Conservation (phyloP, 768 basidiomycete genomes). For the Xerocomellus dryophilus region DNA sequence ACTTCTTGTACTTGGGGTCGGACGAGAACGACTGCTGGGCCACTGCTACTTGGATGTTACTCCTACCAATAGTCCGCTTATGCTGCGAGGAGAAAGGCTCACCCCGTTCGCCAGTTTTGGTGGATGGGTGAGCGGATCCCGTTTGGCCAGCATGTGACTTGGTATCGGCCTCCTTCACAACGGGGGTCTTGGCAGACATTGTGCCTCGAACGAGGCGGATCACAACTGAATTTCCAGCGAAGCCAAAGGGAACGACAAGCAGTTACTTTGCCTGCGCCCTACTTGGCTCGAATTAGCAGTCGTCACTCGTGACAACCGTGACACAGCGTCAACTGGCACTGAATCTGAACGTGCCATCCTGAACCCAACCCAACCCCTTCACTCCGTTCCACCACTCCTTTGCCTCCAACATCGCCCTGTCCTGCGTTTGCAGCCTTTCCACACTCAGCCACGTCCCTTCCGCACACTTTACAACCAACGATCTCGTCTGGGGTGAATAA, state of each 20-base stretch:
- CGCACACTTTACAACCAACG: conserved; percentile 56
- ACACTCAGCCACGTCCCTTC: conserved; percentile 51
- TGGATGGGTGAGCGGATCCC: conserved; percentile 11
- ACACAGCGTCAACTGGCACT: neutral
- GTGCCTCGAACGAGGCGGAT: conserved; percentile 16
- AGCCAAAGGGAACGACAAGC: neutral
- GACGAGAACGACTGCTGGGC: conserved; percentile 58
- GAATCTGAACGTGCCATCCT: conserved; percentile 16
- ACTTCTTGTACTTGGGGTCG: conserved; percentile 95
- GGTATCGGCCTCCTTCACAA: conserved; percentile 19
- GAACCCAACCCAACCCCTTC: conserved; percentile 29
- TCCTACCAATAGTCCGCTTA: neutral
- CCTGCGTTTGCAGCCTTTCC: conserved; percentile 57
- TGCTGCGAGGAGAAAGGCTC: conserved; percentile 9
- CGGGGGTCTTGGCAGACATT: conserved; percentile 20
- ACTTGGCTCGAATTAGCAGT: conserved; percentile 9
- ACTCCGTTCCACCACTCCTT: conserved; percentile 82
- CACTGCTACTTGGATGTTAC: conserved; percentile 36
- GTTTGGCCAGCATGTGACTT: conserved; percentile 9
- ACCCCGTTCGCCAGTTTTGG: conserved; percentile 32
- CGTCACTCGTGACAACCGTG: conserved; percentile 19
- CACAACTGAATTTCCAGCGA: conserved; percentile 7
- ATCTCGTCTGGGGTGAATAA: conserved; percentile 38
- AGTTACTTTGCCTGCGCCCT: neutral
- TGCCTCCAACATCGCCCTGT: conserved; percentile 50